A percentile compares a stretch with the other conserved stretches of the same genome.
These are phyloP conservation scores for Microglena sp. DNA, from an alignment of 139 green algal species.

Conservation along the genomic window DNA sequence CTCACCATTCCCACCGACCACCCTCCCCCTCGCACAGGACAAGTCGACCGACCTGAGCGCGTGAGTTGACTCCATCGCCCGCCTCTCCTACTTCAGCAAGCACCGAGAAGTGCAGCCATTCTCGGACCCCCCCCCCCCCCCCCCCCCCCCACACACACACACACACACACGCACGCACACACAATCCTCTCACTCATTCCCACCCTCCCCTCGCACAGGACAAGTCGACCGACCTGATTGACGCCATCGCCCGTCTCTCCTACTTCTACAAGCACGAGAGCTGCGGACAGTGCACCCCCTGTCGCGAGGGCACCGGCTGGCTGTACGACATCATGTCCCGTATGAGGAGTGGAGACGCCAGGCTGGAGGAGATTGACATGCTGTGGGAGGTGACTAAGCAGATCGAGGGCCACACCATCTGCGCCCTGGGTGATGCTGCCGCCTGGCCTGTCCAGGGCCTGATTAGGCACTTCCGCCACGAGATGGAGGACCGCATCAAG, in stretches of 20 bases:
- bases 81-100: too few species aligned
- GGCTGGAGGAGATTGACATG: conserved; percentile 98
- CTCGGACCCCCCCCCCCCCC: too few species aligned
- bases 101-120: too few species aligned
- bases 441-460: conserved; percentile 94
- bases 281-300: conserved; percentile 97
- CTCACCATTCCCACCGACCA: too few species aligned
- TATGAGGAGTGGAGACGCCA: conserved; percentile 67
- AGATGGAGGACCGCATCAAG: conserved; percentile 55
- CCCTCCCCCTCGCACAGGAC: not conserved
- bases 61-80: too few species aligned
- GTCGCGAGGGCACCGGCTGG: conserved; percentile 90
- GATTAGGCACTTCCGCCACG: conserved; percentile 88
- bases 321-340: conserved; percentile 85
- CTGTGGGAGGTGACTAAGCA: conserved; percentile 93
- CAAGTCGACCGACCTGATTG: conserved; percentile 93
- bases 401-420: conserved; percentile 94
- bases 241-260: conserved; percentile 81
- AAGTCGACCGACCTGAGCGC: too few species aligned
- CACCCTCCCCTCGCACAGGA: conserved; percentile 34
- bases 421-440: conserved; percentile 91
- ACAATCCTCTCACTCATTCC: too few species aligned
- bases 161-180: too few species aligned
- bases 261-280: conserved; percentile 99
- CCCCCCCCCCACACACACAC: too few species aligned